Base-by-base conservation (phyloP, 1,139 yeast genomes). In the Yamadazyma aaseri region DNA sequence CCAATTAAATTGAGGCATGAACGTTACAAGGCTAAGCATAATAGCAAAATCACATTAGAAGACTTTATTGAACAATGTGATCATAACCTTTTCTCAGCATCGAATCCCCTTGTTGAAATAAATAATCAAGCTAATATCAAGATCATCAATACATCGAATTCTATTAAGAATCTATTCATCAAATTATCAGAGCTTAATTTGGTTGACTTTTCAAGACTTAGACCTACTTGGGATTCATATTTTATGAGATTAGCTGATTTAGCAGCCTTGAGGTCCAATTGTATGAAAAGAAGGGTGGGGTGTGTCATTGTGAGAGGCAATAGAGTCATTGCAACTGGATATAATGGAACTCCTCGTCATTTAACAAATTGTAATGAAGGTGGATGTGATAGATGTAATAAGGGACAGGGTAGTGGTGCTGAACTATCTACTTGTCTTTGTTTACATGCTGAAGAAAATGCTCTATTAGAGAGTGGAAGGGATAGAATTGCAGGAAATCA, bases 211-310 rank as follows among this genome's bases (percentile, higher is more conserved):
- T 62, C 84, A 9, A 72, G 97, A 18, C 65, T 90, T 33, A 70
- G 99, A 36, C 99, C 99, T 1, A 75, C 82, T 3, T 92, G 99
- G 99, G 98, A 92, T 56, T 76, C 92, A 1, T 92, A 92, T 55
- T 92, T 92, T 56, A 92, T 92, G 97, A 68, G 81, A 31, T 63
- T 92, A 38, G 97, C 98, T 0, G 90, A 86, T 46, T 71, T 94
- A 49, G 98, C 98, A 0, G 96, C 98, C 0, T 69, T 82, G 34
- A 67, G 99, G 45, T 81, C 95, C 22, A 94, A 92, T 49, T 94
- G 98, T 63, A 94, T 92, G 98, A 94, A 92, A 57, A 71, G 98
- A 39, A 71, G 96, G 39, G 98, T 92, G 1, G 98, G 98, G 0
- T 90, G 97, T 58, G 97, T 94, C 3, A 76, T 92, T 20, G 97